Evolutionary conservation across 140 eudicot genomes (phyloP).

Genomic region (Stevia rebaudiana): DNA sequence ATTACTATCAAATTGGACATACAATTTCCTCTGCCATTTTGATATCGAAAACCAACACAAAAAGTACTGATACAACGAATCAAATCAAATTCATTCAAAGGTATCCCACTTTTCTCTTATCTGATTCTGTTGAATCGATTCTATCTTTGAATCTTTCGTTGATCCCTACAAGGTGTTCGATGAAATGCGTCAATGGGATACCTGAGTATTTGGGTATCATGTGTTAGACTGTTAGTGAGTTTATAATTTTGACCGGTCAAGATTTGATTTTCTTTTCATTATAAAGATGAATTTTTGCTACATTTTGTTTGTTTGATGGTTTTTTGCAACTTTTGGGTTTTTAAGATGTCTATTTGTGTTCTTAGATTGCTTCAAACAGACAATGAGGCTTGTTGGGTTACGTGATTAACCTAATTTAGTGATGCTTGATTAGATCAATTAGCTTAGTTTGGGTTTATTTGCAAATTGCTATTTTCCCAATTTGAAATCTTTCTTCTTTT

Average conservation of each 20-base stretch:
- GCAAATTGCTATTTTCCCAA: background rate
- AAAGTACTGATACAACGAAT: slow-evolving; percentile 6
- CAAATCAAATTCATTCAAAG: slow-evolving; percentile 15
- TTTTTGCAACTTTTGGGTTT: background rate
- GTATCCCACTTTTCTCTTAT: slow-evolving; percentile 16
- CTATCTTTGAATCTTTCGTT: slow-evolving; percentile 2
- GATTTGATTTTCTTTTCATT: slow-evolving; percentile 10
- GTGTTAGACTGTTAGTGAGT: background rate
- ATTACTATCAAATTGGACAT: slow-evolving; percentile 9
- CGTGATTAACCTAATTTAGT: background rate
- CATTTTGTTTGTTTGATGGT: slow-evolving; percentile 4
- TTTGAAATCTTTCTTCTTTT: background rate
- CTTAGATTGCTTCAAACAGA: slow-evolving; percentile 2
- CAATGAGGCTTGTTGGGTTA: slow-evolving; percentile 3
- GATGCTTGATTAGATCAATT: too few species aligned
- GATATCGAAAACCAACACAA: background rate
- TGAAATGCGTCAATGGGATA: slow-evolving; percentile 24
- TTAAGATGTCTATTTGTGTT: slow-evolving; percentile 8
- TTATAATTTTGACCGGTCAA: slow-evolving; percentile 3
- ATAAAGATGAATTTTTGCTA: background rate
- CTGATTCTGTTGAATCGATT: too few species aligned
- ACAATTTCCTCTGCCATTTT: slow-evolving; percentile 13
- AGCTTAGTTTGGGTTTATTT: background rate
- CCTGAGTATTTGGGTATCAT: background rate
- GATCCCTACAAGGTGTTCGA: slow-evolving; percentile 22